Evolutionary conservation across 2,329 filamentous ascomycete genomes (phyloP).

Genomic region (Talaromyces sp.): DNA sequence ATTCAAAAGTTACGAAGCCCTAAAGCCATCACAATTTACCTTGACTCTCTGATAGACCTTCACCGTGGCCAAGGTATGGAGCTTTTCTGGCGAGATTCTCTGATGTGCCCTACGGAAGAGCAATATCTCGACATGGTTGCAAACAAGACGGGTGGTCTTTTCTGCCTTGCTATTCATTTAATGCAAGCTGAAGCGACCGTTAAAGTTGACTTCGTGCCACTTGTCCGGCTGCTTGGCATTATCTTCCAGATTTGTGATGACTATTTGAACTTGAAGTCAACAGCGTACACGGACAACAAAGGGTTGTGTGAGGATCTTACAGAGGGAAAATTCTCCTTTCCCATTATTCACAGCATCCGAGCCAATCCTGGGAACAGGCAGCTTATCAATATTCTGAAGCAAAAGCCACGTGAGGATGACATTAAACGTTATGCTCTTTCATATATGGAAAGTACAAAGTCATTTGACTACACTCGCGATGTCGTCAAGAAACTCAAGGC

Average conservation of each 20-base stretch:
- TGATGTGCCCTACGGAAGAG: constrained; percentile 19
- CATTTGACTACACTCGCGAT: constrained; percentile 2
- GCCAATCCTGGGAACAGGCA: constrained; percentile 4
- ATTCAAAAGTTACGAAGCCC: constrained; percentile 28
- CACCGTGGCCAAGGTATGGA: constrained; percentile 32
- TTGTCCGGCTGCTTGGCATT: constrained; percentile 19
- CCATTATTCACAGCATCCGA: constrained; percentile 23
- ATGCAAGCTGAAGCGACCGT: constrained; percentile 13
- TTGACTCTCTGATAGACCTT: constrained; percentile 29
- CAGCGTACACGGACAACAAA: constrained; percentile 29
- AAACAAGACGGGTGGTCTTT: constrained; percentile 22
- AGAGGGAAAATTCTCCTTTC: constrained; percentile 37
- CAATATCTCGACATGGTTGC: constrained; percentile 26
- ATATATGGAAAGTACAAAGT: constrained; percentile 4
- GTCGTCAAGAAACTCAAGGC: not conserved
- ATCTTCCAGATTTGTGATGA: constrained; percentile 25
- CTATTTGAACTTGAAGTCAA: constrained; percentile 20
- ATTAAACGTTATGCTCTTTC: constrained; percentile 7
- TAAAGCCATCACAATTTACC: constrained; percentile 31
- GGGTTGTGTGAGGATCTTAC: constrained; percentile 39
- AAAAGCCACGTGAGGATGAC: constrained; percentile 11
- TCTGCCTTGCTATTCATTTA: constrained; percentile 20
- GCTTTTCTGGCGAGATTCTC: constrained; percentile 15
- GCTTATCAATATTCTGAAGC: constrained; percentile 8
- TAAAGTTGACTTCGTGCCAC: constrained; percentile 15